phyloP scores from a whole-genome alignment of 352 stramenopile genomes.

The Pythium chondricola region DNA sequence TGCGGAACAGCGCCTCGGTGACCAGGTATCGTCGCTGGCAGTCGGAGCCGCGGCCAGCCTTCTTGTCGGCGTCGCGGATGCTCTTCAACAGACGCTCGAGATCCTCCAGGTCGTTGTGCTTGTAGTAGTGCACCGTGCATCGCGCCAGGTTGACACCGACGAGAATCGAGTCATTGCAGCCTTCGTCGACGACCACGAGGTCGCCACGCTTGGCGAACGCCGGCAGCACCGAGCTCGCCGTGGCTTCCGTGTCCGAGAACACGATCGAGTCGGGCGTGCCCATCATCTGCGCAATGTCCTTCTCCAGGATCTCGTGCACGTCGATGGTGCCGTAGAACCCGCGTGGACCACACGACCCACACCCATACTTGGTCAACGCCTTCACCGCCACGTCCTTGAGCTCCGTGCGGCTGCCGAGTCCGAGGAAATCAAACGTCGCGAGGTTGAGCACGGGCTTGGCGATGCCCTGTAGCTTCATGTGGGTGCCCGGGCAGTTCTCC shows the following conservation, averaged over 20 bases:
- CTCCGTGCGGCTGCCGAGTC: constrained; percentile 74
- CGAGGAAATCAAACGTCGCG: constrained; percentile 96
- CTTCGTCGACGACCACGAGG: constrained; percentile 95
- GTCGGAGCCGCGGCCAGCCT: constrained; percentile 64
- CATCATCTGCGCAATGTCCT: constrained; percentile 89
- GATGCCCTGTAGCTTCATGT: constrained; percentile 76
- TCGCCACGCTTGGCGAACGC: constrained; percentile 97
- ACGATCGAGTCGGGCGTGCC: constrained; percentile 93
- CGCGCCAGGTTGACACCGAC: constrained; percentile 91
- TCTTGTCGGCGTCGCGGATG: constrained; percentile 85
- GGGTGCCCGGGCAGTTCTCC: constrained; percentile 68
- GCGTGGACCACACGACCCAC: constrained; percentile 95
- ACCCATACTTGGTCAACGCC: constrained; percentile 95
- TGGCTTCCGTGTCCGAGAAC: constrained; percentile 96
- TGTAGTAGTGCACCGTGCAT: constrained; percentile 94
- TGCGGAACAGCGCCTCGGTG: constrained; percentile 97
- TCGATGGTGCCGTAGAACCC: constrained; percentile 99
- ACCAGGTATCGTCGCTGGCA: constrained; percentile 96
- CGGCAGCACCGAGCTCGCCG: constrained; percentile 91
- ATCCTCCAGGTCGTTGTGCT: constrained; percentile 97
- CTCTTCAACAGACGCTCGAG: constrained; percentile 90
- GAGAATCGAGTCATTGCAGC: constrained; percentile 93
- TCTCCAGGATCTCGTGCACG: constrained; percentile 87
- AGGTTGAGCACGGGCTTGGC: constrained; percentile 89
- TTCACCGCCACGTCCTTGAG: constrained; percentile 86